Percentiles rank a stretch among this genome's conserved stretches.
These are phyloP conservation scores for Auricularia cornea DNA, from an alignment of 768 basidiomycete species.

Conservation along the genomic window DNA sequence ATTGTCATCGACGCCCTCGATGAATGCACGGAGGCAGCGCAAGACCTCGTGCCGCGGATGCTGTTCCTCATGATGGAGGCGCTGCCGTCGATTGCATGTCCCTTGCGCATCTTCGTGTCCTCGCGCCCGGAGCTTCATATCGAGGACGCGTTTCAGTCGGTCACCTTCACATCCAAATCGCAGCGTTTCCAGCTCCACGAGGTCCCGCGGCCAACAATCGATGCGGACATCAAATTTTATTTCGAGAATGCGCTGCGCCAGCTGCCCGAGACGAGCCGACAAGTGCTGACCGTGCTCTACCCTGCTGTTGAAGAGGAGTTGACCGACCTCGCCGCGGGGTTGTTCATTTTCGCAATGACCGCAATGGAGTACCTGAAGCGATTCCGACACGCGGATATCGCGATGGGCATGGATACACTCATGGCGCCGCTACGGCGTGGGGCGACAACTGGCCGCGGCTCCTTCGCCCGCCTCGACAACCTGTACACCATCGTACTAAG, in stretches of 20 bases:
- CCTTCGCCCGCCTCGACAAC: neutral
- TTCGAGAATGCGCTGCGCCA: neutral
- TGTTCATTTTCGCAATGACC: neutral
- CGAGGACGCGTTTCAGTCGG: neutral
- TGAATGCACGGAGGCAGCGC: neutral
- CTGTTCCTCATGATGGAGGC: neutral
- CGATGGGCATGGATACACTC: neutral
- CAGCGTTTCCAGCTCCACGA: neutral
- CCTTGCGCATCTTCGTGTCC: neutral
- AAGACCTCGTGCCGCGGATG: neutral
- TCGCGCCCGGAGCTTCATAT: neutral
- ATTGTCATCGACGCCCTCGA: neutral
- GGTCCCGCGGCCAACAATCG: neutral
- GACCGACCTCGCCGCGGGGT: neutral
- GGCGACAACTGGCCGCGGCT: neutral
- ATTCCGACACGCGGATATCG: neutral
- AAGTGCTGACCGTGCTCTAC: neutral
- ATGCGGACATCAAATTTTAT: neutral
- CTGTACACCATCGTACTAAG: neutral
- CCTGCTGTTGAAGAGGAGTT: neutral
- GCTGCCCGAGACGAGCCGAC: neutral
- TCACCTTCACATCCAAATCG: neutral
- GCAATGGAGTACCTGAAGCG: neutral
- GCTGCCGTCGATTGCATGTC: neutral
- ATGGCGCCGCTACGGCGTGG: neutral